These are phyloP conservation scores for Mycena citricolor DNA, from an alignment of 1,284 basidiomycete genomes.

Conservation along the genomic window DNA sequence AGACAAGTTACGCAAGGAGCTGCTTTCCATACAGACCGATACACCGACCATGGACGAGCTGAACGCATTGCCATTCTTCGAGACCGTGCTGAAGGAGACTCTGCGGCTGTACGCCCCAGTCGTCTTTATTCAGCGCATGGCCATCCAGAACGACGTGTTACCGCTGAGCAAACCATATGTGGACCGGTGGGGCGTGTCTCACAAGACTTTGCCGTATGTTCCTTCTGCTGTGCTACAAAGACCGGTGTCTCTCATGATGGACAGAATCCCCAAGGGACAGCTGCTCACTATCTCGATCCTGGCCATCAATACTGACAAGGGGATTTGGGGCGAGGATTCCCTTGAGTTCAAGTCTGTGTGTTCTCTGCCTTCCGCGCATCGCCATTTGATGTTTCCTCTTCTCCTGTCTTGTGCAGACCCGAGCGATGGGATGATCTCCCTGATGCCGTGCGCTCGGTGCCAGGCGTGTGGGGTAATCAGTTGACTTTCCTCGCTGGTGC, in stretches of 20 bases:
- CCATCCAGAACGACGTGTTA: too few relatives aligned
- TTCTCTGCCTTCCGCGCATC: too few relatives aligned
- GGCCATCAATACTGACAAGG: neutral
- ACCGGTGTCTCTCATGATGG: too few relatives aligned
- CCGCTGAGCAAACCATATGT: too few relatives aligned
- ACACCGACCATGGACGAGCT: constrained; percentile 63
- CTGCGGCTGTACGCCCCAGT: constrained; percentile 67
- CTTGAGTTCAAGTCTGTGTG: constrained; percentile 1
- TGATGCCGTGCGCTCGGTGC: neutral
- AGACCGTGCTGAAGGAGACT: constrained; percentile 65
- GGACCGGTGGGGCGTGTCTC: too few relatives aligned
- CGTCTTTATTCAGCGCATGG: too few relatives aligned
- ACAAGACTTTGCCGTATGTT: too few relatives aligned
- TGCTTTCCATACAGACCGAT: constrained; percentile 47
- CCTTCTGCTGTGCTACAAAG: too few relatives aligned
- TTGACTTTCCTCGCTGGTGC: neutral
- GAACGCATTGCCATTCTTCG: constrained; percentile 57
- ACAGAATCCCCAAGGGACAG: neutral
- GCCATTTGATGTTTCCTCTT: too few relatives aligned
- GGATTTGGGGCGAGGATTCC: neutral
- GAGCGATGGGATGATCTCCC: neutral
- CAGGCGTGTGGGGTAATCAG: neutral
- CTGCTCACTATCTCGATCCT: neutral
- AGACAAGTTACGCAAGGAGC: constrained; percentile 67
- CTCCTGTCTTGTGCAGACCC: too few relatives aligned